These are phyloP conservation scores for Stephania japonica DNA, from an alignment of 164 flowering plant species.

Conservation along the genomic window DNA sequence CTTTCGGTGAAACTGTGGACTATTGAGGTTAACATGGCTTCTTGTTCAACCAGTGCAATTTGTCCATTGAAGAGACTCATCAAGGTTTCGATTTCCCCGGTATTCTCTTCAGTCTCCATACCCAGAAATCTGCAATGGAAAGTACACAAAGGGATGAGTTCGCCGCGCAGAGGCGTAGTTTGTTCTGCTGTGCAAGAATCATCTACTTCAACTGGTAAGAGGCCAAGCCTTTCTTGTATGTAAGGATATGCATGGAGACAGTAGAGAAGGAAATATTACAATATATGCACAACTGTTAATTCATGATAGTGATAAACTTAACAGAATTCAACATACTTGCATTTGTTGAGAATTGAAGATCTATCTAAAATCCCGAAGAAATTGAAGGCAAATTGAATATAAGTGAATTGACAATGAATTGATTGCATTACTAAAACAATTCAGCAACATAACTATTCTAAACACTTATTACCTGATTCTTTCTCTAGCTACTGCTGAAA, in stretches of 20 bases:
- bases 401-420: background rate
- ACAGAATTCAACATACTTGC: too few species aligned
- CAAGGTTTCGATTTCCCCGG: constrained; percentile 8
- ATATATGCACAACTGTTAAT: too few species aligned
- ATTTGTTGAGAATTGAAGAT: too few species aligned
- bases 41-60: constrained; percentile 13
- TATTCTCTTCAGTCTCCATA: constrained; percentile 11
- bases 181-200: constrained; percentile 29
- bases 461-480: background rate
- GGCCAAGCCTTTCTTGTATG: background rate
- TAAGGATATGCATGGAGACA: too few species aligned
- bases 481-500: constrained; percentile 16
- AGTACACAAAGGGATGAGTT: constrained; percentile 1
- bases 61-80: constrained; percentile 8
- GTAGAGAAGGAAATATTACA: background rate
- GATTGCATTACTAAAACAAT: background rate
- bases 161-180: constrained; percentile 12
- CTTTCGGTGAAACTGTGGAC: background rate
- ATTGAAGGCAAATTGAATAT: too few species aligned
- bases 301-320: too few species aligned
- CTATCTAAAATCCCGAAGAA: too few species aligned
- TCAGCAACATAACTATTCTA: background rate
- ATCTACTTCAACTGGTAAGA: constrained; percentile 19
- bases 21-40: constrained; percentile 16
- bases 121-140: constrained; percentile 2